Evolutionary conservation across 2,329 filamentous ascomycete species (phyloP).

Genomic region (Colletotrichum trifolii): DNA sequence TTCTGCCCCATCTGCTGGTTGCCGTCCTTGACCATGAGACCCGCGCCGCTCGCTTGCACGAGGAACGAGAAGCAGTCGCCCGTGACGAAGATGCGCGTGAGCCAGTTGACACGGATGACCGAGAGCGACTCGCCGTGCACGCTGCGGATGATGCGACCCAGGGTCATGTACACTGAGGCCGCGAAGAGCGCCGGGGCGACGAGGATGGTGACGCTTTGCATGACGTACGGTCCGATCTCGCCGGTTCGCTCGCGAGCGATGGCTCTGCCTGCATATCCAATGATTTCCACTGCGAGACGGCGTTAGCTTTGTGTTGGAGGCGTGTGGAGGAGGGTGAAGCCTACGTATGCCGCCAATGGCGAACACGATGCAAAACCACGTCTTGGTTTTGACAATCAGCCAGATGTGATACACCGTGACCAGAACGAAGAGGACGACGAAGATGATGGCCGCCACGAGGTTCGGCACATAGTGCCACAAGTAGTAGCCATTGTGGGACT

Average conservation of each 20-base stretch:
- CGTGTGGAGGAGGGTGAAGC: conserved; percentile 35
- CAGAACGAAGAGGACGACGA: conserved; percentile 54
- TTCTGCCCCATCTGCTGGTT: conserved; percentile 54
- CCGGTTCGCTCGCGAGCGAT: conserved; percentile 44
- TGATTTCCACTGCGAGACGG: conserved; percentile 52
- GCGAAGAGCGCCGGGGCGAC: conserved; percentile 61
- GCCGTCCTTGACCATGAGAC: conserved; percentile 43
- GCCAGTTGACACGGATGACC: conserved; percentile 49
- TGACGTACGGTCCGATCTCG: conserved; percentile 50
- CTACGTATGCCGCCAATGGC: conserved; percentile 59
- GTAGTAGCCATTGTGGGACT: conserved; percentile 47
- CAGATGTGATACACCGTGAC: conserved; percentile 52
- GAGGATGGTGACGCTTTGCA: conserved; percentile 57
- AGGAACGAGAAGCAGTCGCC: conserved; percentile 65
- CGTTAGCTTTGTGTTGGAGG: not conserved
- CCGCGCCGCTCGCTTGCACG: conserved; percentile 59
- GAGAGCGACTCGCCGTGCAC: conserved; percentile 49
- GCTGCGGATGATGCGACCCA: conserved; percentile 55
- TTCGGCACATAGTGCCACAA: conserved; percentile 54
- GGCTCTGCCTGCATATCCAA: conserved; percentile 53
- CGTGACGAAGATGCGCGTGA: conserved; percentile 66
- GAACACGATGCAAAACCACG: conserved; percentile 64
- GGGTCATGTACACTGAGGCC: conserved; percentile 63
- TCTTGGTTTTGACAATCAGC: conserved; percentile 54
- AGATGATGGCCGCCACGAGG: conserved; percentile 55